These are phyloP conservation scores for Russula virescens DNA, from an alignment of 768 basidiomycete species.

Conservation along the genomic window DNA sequence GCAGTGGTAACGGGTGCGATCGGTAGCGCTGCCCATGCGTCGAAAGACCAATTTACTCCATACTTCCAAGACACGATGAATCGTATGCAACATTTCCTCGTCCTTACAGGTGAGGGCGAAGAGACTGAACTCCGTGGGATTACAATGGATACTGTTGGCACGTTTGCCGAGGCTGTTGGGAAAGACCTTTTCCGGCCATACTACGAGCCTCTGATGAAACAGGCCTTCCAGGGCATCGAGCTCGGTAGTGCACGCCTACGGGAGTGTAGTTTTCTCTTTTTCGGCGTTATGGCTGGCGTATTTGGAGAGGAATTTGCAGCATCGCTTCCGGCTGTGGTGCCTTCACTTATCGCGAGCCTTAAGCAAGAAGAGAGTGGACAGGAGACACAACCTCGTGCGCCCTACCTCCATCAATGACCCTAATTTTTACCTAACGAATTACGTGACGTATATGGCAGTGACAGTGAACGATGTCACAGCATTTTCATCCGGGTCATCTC, in stretches of 20 bases:
- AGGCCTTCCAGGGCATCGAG: slow-evolving; percentile 85
- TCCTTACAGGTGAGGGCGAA: slow-evolving; percentile 81
- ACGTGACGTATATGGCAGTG: slow-evolving; percentile 32
- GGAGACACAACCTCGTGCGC: slow-evolving; percentile 31
- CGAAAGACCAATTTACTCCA: slow-evolving; percentile 82
- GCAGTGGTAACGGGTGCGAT: slow-evolving; percentile 96
- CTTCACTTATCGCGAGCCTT: slow-evolving; percentile 76
- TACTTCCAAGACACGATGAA: slow-evolving; percentile 93
- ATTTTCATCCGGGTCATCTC: slow-evolving; percentile 70
- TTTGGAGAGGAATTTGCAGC: slow-evolving; percentile 91
- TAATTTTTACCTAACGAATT: not conserved
- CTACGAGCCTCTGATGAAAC: slow-evolving; percentile 94
- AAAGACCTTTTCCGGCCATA: slow-evolving; percentile 90
- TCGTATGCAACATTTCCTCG: slow-evolving; percentile 82
- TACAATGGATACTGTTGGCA: slow-evolving; percentile 98
- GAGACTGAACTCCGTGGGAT: slow-evolving; percentile 94
- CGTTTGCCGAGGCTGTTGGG: slow-evolving; percentile 95
- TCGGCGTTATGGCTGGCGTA: slow-evolving; percentile 96
- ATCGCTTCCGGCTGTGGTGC: slow-evolving; percentile 82
- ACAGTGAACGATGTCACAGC: slow-evolving; percentile 51
- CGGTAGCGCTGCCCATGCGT: slow-evolving; percentile 95
- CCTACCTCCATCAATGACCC: not conserved
- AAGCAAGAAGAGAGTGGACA: slow-evolving; percentile 80
- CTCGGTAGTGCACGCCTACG: slow-evolving; percentile 81
- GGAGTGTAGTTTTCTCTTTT: slow-evolving; percentile 97